Conservation (phyloP, 2,329 filamentous ascomycete species). For the Colletotrichum acutatum region DNA sequence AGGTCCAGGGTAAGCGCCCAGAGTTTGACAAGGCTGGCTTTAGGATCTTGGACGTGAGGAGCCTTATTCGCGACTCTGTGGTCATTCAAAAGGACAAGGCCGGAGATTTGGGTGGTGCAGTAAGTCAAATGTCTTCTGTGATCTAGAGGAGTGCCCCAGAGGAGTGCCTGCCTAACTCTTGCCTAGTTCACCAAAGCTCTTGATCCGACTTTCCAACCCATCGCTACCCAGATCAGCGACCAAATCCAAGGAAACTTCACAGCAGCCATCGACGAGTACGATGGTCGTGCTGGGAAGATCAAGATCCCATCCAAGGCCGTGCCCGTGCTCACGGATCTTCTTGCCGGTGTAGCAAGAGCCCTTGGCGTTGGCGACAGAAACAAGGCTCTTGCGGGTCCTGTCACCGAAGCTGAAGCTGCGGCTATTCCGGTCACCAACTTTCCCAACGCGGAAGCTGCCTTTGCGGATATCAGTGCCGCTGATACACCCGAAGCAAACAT, state of each 20-base stretch:
- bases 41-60: constrained; percentile 25
- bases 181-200: constrained; percentile 16
- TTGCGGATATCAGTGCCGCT: constrained; percentile 1
- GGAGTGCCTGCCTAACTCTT: neutral
- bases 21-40: constrained; percentile 34
- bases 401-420: neutral
- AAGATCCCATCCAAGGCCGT: constrained; percentile 30
- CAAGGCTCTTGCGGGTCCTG: neutral
- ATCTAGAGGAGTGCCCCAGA: no score
- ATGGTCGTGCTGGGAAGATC: constrained; percentile 30
- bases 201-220: constrained; percentile 1
- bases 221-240: neutral
- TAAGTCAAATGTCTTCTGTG: neutral
- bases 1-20: constrained; percentile 8
- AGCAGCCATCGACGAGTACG: constrained; percentile 3
- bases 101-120: constrained; percentile 7
- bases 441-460: neutral
- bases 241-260: constrained; percentile 23
- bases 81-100: constrained; percentile 24
- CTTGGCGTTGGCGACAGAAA: constrained; percentile 17
- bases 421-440: neutral
- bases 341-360: constrained; percentile 19
- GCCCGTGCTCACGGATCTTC: constrained; percentile 16
- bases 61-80: constrained; percentile 23
- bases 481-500: constrained; percentile 18